Evolutionary conservation across 805 yeast genomes (phyloP), one percentile per base, ranked within the genome.

Genomic region (Blastobotrys robertii): DNA sequence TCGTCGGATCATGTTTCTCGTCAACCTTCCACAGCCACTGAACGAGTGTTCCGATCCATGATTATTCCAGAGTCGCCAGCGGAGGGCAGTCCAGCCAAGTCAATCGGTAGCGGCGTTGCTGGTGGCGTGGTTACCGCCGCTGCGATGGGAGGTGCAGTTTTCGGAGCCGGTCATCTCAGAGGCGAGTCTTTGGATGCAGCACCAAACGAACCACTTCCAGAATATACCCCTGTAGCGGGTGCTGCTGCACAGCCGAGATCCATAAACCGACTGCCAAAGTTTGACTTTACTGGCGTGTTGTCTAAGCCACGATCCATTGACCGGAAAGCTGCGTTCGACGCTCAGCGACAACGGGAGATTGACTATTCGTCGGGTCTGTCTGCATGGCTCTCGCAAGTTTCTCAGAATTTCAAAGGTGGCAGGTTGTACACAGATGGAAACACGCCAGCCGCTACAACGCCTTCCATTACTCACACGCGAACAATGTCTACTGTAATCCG

Each of bases 321-420:
- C 29, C 53, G 65, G 2, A 44, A 49, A 12, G 46, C 44, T 34
- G 56, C 55, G 29, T 55, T 63, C 36, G 46, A 56, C 14, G 48
- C 44, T 8, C 53, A 63, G 11, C 49, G 63, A 8, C 39, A 42
- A n/a, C 50, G 56, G 6, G 66, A 63, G 45, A 49, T 50, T 10
- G 64, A 56, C 38, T 62, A 58, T 45, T 46, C 54, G 1, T 50
- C 67, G 1, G 65, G 65, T 8, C 51, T 63, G 16, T 51, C 50
- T 29, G 53, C 56, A 11, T 63, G 67, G 67, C 55, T 54, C 8
- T 37, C 43, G n/a, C 39, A 31, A n/a, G 44, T 37, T n/a, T 53
- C 38, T 30, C 38, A 49, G 30, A 30, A 37, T 14, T 39, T 39
- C 13, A 11, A 25, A 3, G 49, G 52, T 3, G 38, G 25, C 12